Conservation (phyloP, 306 rosid species). For the Quercus cerris region DNA sequence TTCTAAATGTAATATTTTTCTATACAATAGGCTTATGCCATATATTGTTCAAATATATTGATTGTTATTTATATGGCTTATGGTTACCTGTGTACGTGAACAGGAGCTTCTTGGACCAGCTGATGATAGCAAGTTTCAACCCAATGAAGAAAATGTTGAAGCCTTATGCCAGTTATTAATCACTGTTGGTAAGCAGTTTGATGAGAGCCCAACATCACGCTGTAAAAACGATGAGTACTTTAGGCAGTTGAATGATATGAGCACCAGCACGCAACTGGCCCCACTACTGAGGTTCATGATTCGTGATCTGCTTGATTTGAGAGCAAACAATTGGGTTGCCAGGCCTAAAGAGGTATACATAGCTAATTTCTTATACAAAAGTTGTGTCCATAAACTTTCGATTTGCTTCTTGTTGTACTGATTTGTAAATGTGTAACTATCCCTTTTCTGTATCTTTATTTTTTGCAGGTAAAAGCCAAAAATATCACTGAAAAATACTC, state of each 20-base stretch:
- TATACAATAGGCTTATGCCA: too few relatives aligned
- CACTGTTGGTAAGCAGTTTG: slow-evolving; percentile 93
- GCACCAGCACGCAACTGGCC: slow-evolving; percentile 64
- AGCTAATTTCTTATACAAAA: too few relatives aligned
- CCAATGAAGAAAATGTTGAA: slow-evolving; percentile 88
- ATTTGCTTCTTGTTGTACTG: too few relatives aligned
- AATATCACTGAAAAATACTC: slow-evolving; percentile 86
- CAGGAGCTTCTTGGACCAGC: slow-evolving; percentile 83
- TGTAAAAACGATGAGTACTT: slow-evolving; percentile 73
- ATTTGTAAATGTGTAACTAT: too few relatives aligned
- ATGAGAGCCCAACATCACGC: slow-evolving; percentile 62
- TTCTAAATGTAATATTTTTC: too few relatives aligned
- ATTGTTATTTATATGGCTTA: slow-evolving; percentile 8
- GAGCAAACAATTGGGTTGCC: slow-evolving; percentile 72
- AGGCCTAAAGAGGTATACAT: slow-evolving; percentile 85
- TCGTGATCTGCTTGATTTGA: slow-evolving; percentile 31
- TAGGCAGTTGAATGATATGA: slow-evolving; percentile 65
- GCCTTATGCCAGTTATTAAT: slow-evolving; percentile 87
- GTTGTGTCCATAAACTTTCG: not conserved
- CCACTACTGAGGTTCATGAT: slow-evolving; percentile 84
- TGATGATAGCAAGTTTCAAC: slow-evolving; percentile 23
- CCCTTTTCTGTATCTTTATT: not conserved
- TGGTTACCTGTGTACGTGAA: slow-evolving; percentile 21
- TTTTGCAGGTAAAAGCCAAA: slow-evolving; percentile 74
- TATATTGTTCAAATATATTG: not conserved